Conservation (phyloP, 305 asterid genomes). For the Ruellia speciosa region DNA sequence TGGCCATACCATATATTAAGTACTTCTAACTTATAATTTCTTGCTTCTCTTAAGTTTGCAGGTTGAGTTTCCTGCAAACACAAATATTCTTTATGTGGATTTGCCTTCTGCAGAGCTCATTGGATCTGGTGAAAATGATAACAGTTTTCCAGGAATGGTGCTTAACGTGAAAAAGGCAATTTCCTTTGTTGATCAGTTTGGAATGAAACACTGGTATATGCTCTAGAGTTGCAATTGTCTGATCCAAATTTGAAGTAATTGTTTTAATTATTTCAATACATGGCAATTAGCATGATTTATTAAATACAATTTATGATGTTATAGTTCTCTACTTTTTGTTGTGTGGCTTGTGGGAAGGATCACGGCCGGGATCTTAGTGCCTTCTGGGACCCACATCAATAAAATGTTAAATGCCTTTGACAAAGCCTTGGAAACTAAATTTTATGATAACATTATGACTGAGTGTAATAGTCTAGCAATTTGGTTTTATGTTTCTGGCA, state of each 20-base stretch:
- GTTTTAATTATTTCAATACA: no score
- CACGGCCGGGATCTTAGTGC: neutral
- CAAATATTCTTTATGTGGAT: slow-evolving; percentile 91
- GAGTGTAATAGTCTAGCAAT: no score
- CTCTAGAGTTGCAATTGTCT: slow-evolving; percentile 12
- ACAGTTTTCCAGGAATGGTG: slow-evolving; percentile 89
- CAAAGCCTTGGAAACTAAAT: neutral
- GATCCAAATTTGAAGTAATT: no score
- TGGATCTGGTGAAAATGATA: slow-evolving; percentile 61
- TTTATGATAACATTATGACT: neutral
- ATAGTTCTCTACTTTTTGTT: no score
- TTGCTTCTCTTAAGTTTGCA: slow-evolving; percentile 60
- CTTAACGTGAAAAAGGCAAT: slow-evolving; percentile 83
- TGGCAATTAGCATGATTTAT: no score
- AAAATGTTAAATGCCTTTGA: neutral
- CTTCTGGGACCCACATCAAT: neutral
- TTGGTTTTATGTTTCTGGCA: neutral
- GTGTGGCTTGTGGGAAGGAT: neutral
- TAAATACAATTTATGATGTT: no score
- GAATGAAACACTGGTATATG: slow-evolving; percentile 69
- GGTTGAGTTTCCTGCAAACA: slow-evolving; percentile 90
- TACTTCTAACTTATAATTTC: slow-evolving; percentile 30
- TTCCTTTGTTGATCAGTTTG: slow-evolving; percentile 68
- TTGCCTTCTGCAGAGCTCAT: slow-evolving; percentile 76
- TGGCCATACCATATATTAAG: slow-evolving; percentile 7